A percentile compares a stretch with the other conserved stretches of the same genome.
phyloP scores from a whole-genome alignment of 345 rosid genomes.

The Gossypium herbaceum region DNA sequence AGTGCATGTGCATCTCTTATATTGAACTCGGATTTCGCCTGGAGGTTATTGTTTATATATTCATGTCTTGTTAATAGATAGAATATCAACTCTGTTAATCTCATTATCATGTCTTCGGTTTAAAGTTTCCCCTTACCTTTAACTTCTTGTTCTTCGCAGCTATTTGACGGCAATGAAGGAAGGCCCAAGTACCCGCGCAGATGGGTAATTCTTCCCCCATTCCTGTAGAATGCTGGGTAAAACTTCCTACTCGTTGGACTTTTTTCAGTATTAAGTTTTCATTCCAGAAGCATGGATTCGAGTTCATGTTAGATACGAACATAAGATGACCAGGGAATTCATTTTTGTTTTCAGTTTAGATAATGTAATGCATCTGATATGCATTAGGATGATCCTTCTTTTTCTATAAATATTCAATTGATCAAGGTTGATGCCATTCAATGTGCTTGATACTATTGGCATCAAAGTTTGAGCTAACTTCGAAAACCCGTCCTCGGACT shows the following conservation, averaged over 20 bases:
- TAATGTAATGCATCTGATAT: slow-evolving; percentile 1
- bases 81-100: too few species aligned
- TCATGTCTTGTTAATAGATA: too few species aligned
- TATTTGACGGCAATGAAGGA: slow-evolving; percentile 92
- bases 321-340: too few species aligned
- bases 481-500: too few species aligned
- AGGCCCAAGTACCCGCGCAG: slow-evolving; percentile 86
- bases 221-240: slow-evolving; percentile 40
- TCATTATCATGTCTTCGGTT: background rate
- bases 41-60: too few species aligned
- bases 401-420: background rate
- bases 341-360: slow-evolving; percentile 8
- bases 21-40: too few species aligned
- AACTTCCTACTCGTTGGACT: background rate
- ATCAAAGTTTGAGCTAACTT: too few species aligned
- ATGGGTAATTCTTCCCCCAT: slow-evolving; percentile 93
- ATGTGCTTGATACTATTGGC: too few species aligned
- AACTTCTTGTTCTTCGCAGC: slow-evolving; percentile 35
- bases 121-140: background rate
- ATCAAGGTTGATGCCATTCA: too few species aligned
- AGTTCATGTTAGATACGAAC: slow-evolving; percentile 1
- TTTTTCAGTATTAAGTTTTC: background rate
- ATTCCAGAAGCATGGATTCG: background rate
- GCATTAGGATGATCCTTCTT: background rate
- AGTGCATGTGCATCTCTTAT: too few species aligned